Percentiles rank a stretch among this genome's conserved stretches.
These are phyloP conservation scores for Lignosus rhinocerotis DNA, from an alignment of 1,284 basidiomycete species.

Conservation along the genomic window DNA sequence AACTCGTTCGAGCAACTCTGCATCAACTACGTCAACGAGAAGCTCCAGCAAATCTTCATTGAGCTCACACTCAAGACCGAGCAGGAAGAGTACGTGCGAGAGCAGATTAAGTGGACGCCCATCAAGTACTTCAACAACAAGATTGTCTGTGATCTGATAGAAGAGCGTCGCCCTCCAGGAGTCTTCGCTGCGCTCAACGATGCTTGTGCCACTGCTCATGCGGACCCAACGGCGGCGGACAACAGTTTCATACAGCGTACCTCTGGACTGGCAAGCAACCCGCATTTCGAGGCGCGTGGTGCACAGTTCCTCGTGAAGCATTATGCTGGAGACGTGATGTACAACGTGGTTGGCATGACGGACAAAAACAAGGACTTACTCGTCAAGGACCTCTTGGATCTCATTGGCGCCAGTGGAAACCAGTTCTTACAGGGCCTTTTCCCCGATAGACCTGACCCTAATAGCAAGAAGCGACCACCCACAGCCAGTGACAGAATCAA, in stretches of 20 bases:
- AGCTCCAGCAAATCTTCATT: conserved; percentile 99
- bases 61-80: conserved; percentile 98
- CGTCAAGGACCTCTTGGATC: conserved; percentile 92
- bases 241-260: conserved; percentile 96
- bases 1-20: conserved; percentile 99
- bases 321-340: conserved; percentile 98
- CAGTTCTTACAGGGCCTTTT: conserved; percentile 88
- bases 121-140: conserved; percentile 98
- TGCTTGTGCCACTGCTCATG: conserved; percentile 97
- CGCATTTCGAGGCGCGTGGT: conserved; percentile 92
- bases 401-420: conserved; percentile 81
- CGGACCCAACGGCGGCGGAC: conserved; percentile 95
- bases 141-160: conserved; percentile 97
- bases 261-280: conserved; percentile 76
- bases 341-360: conserved; percentile 97
- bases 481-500: conserved; percentile 99
- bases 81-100: conserved; percentile 98
- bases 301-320: conserved; percentile 90
- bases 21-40: conserved; percentile 99
- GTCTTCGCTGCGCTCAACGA: conserved; percentile 99
- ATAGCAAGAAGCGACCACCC: conserved; percentile 97
- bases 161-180: conserved; percentile 94
- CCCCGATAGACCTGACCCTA: conserved; percentile 93
- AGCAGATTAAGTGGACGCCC: conserved; percentile 99
- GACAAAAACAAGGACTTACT: conserved; percentile 99